These are phyloP conservation scores for Aspergillus neoniger DNA, from an alignment of 2,329 filamentous ascomycete genomes.

Conservation along the genomic window DNA sequence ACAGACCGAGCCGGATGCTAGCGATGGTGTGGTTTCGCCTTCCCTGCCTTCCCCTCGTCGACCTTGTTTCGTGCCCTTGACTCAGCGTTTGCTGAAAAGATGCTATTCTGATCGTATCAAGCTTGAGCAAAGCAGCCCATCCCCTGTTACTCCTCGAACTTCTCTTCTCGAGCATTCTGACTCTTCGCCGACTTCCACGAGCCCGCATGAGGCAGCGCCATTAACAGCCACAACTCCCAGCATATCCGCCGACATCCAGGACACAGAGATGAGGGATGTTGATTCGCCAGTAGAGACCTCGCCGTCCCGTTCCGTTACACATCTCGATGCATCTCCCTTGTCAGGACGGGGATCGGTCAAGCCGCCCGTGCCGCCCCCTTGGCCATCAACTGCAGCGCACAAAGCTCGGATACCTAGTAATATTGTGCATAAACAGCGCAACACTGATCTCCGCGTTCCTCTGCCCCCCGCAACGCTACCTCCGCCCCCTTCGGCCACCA, in stretches of 20 bases:
- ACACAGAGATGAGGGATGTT: conserved; percentile 53
- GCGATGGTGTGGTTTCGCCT: conserved; percentile 27
- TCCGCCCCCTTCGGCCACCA: conserved; percentile 26
- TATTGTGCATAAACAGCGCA: conserved; percentile 19
- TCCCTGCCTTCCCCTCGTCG: conserved; percentile 25
- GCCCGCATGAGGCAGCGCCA: conserved; percentile 11
- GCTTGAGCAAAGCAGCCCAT: conserved; percentile 31
- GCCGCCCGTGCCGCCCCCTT: conserved; percentile 31
- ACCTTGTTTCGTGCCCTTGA: conserved; percentile 42
- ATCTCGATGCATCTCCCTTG: conserved; percentile 19
- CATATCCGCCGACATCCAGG: conserved; percentile 26
- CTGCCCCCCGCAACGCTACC: conserved; percentile 27
- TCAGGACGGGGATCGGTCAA: conserved; percentile 21
- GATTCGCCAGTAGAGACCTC: conserved; percentile 26
- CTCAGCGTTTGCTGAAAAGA: conserved; percentile 45
- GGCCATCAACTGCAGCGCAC: conserved; percentile 43
- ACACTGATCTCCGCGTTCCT: conserved; percentile 30
- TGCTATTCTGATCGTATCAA: conserved; percentile 44
- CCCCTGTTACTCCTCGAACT: conserved; percentile 16
- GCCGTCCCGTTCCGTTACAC: conserved; percentile 17
- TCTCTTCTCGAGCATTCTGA: conserved; percentile 10
- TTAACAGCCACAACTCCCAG: conserved; percentile 15
- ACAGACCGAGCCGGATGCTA: conserved; percentile 48
- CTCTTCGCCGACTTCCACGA: conserved; percentile 17
- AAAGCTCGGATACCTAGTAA: conserved; percentile 32